These are phyloP conservation scores for Rhizopus sp. DNA, from an alignment of 371 early-diverging fungal genomes.

Conservation along the genomic window DNA sequence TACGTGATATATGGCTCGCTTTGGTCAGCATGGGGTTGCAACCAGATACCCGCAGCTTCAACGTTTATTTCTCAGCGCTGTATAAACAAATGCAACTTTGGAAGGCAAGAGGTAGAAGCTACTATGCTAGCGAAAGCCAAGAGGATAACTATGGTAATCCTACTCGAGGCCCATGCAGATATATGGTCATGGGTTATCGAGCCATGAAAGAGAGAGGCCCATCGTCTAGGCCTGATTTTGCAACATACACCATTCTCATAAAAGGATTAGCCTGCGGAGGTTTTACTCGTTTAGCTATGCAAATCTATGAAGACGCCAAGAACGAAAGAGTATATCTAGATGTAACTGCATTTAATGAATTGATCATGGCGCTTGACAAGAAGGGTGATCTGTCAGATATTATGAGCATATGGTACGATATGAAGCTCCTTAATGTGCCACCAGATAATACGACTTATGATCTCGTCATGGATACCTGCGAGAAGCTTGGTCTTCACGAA, in stretches of 20 bases:
- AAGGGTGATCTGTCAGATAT: conserved; percentile 32
- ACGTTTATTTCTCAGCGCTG: conserved; percentile 31
- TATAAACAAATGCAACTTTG: conserved; percentile 16
- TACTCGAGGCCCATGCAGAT: not conserved
- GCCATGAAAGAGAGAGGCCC: not conserved
- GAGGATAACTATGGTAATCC: not conserved
- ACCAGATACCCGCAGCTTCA: conserved; percentile 45
- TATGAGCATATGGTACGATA: conserved; percentile 54
- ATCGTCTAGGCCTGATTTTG: conserved; percentile 33
- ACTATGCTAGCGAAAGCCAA: conserved; percentile 1
- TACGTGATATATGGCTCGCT: not conserved
- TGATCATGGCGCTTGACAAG: conserved; percentile 28
- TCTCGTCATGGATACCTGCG: conserved; percentile 45
- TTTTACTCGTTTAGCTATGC: conserved; percentile 34
- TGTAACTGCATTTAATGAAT: conserved; percentile 31
- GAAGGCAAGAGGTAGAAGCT: not conserved
- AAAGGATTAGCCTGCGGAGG: conserved; percentile 25
- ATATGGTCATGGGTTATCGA: not conserved
- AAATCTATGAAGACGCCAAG: conserved; percentile 40
- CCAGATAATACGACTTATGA: conserved; percentile 37
- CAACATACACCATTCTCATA: conserved; percentile 44
- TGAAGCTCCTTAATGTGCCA: conserved; percentile 25
- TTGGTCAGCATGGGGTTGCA: conserved; percentile 24
- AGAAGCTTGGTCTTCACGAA: conserved; percentile 33
- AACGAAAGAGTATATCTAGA: conserved; percentile 16